Base-by-base conservation (phyloP, 345 rosid genomes). In the Dimocarpus longan region DNA sequence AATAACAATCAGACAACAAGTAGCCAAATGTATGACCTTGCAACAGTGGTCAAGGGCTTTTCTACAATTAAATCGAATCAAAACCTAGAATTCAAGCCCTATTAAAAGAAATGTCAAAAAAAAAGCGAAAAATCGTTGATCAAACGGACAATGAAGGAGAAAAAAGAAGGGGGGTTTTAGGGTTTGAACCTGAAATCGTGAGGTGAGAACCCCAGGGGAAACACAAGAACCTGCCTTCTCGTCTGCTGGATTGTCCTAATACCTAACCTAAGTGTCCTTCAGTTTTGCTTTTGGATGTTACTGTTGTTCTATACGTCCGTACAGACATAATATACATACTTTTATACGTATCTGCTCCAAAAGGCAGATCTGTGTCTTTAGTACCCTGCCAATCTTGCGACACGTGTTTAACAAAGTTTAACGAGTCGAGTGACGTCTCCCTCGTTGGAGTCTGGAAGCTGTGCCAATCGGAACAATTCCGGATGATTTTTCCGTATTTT, bases 121-220 rank as follows among this genome's bases (percentile, higher is more conserved):
- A 72, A 21, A 16, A 2, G 8, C 37, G 10, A 60, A 26, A 12
- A 19, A 32, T 10, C 46, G 54, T 18, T 0, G 2, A 68, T 43
- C 3, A 54, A 70, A 22, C 24, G 24, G 46, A 26, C 24, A 75
- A 71, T 11, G 57, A 75, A 16, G 37, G 21, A 46, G 76, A 75
- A 22, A 65, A 22, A 13, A 50, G 21, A 24, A 63, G 24, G 48
- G 8, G 43, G 43, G 52, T 22, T 66, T 59, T 79, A 75, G 82
- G 59, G 76, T 74, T 82, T 64, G 60, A 26, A 57, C 60, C 64
- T 15, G 65, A 37, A 59, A 22, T 37, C 50, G 59, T 54, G 66
- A 70, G 11, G 40, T 11, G 65, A 19, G 26, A 48, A 77, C 24
- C 68, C 39, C 73, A 56, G 57, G n/a, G 22, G 66, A 39, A 16